phyloP scores from a whole-genome alignment of 371 early-diverging fungal genomes.

The Gilbertella persicaria region DNA sequence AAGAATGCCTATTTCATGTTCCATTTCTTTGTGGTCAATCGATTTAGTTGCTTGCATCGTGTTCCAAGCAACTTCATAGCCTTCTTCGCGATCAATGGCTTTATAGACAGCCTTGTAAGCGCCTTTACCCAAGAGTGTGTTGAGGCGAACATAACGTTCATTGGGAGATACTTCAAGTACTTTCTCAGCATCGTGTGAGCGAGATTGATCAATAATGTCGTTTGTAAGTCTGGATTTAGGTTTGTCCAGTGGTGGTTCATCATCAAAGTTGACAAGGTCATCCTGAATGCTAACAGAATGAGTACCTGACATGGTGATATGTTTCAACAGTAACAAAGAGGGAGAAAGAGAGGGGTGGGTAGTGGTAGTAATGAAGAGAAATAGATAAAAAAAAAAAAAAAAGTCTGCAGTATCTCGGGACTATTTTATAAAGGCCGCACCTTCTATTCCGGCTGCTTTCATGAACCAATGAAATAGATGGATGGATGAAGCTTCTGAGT shows the following conservation, averaged over 20 bases:
- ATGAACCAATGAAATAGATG: no score
- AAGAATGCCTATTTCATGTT: constrained; percentile 72
- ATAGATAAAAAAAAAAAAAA: neutral
- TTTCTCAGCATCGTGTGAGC: constrained; percentile 42
- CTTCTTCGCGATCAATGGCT: constrained; percentile 80
- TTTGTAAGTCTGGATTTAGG: neutral
- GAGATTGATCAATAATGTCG: constrained; percentile 49
- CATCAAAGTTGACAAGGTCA: constrained; percentile 22
- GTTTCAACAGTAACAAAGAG: neutral
- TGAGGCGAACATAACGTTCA: constrained; percentile 44
- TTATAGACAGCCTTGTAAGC: constrained; percentile 85
- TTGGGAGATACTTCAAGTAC: constrained; percentile 49
- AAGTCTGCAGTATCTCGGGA: no score
- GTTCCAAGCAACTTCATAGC: constrained; percentile 88
- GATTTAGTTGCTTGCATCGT: constrained; percentile 39
- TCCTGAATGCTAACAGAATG: constrained; percentile 24
- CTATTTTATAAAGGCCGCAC: no score
- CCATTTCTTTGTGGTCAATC: constrained; percentile 47
- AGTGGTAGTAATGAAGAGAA: neutral
- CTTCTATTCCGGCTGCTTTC: no score
- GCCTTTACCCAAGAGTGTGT: constrained; percentile 54
- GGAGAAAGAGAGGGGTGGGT: neutral
- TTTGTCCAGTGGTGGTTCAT: constrained; percentile 22
- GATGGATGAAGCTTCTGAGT: no score
- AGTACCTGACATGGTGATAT: constrained; percentile 19